Evolutionary conservation across 345 rosid species (phyloP).

Genomic region (Euclidium syriacum): DNA sequence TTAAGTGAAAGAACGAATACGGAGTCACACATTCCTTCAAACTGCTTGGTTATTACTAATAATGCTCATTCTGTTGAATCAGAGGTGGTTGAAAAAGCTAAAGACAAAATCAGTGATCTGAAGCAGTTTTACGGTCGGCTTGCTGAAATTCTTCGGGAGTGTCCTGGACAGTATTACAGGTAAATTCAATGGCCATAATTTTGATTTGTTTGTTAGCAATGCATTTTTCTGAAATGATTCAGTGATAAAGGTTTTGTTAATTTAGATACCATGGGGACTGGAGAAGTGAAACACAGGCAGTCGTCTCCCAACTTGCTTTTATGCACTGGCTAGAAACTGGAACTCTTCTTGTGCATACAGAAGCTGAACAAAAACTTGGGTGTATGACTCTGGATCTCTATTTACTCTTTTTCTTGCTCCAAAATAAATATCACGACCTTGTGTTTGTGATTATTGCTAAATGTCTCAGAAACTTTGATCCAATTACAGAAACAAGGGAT

Average conservation of each 20-base stretch:
- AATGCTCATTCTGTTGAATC: background rate
- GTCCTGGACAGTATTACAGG: conserved; percentile 87
- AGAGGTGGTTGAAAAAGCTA: conserved; percentile 73
- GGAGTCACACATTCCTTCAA: background rate
- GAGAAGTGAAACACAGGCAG: conserved; percentile 88
- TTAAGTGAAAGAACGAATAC: background rate
- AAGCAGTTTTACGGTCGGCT: conserved; percentile 55
- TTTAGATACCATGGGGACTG: conserved; percentile 93
- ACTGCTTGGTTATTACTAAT: background rate
- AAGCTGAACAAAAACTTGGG: conserved; percentile 76
- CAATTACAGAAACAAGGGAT: background rate
- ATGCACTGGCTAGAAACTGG: conserved; percentile 94
- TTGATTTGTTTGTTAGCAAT: background rate
- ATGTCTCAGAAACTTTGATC: background rate
- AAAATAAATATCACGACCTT: background rate
- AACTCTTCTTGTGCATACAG: conserved; percentile 60
- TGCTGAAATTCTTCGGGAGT: conserved; percentile 46
- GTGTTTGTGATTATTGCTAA: background rate
- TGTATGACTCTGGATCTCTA: conserved; percentile 41
- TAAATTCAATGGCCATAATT: background rate
- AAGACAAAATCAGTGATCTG: conserved; percentile 49
- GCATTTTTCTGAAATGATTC: background rate
- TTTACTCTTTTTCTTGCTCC: background rate
- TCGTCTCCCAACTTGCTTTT: conserved; percentile 77
- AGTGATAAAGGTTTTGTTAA: conserved; percentile 8